These are phyloP conservation scores for Nemophila menziesii DNA, from an alignment of 257 asterid genomes.

Conservation along the genomic window DNA sequence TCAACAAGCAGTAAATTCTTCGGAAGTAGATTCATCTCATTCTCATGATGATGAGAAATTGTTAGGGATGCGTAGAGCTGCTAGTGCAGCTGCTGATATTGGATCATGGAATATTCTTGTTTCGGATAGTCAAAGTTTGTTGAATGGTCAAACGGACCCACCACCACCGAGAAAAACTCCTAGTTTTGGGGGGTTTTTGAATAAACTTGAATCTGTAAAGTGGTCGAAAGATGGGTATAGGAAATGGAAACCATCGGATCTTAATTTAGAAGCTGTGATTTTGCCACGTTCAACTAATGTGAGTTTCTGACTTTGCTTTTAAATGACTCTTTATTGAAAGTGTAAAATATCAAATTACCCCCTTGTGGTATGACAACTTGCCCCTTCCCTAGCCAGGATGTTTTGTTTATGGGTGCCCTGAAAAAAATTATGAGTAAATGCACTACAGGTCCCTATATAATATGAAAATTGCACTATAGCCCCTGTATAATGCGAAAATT, in stretches of 20 bases:
- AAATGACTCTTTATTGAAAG: conserved; percentile 2
- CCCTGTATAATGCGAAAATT: no score
- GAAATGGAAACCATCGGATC: conserved; percentile 49
- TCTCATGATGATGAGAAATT: conserved; percentile 40
- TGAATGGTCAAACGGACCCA: conserved; percentile 26
- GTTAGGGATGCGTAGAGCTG: conserved; percentile 78
- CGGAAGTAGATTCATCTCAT: conserved; percentile 35
- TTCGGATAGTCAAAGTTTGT: conserved; percentile 33
- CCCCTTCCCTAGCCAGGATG: no score
- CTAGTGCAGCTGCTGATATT: conserved; percentile 91
- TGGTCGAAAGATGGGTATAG: conserved; percentile 72
- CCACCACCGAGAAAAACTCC: conserved; percentile 64
- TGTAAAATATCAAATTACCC: conserved; percentile 4
- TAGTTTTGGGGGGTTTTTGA: conserved; percentile 59
- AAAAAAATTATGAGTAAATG: no score
- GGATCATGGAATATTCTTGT: conserved; percentile 61
- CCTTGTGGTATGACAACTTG: background rate
- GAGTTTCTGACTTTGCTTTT: conserved; percentile 12
- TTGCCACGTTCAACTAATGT: conserved; percentile 53
- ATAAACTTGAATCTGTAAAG: conserved; percentile 66
- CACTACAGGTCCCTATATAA: no score
- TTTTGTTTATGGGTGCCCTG: no score
- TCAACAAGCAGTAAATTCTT: conserved; percentile 14
- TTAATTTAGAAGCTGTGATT: conserved; percentile 36
- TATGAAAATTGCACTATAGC: no score